These are phyloP conservation scores for Tritrichomonas musculus DNA, from an alignment of 208 protist genomes.

Conservation along the genomic window DNA sequence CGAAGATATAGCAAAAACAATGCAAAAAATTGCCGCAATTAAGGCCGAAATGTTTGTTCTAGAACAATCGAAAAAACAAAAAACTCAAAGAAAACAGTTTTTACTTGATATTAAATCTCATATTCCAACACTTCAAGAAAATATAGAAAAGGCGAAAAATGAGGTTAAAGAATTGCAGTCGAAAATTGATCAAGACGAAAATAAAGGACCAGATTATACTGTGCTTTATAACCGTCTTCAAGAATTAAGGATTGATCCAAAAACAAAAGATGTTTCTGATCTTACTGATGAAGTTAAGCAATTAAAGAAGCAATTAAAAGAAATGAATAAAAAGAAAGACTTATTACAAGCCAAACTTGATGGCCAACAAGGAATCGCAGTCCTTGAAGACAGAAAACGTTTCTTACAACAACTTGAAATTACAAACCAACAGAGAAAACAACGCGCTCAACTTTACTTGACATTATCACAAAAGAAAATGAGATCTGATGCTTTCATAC, in stretches of 20 bases:
- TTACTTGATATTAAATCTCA: not conserved
- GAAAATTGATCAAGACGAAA: not conserved
- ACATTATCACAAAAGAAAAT: not conserved
- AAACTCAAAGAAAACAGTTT: not conserved
- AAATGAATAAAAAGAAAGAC: not conserved
- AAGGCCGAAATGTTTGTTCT: not conserved
- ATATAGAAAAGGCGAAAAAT: not conserved
- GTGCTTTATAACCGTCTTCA: not conserved
- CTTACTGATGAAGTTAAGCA: not conserved
- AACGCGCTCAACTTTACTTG: not conserved
- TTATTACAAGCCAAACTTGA: not conserved
- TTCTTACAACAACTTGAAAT: not conserved
- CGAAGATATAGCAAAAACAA: not conserved
- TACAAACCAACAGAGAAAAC: not conserved
- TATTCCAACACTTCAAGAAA: not conserved
- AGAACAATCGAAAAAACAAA: not conserved
- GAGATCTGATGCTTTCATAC: not conserved
- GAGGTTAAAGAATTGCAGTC: not conserved
- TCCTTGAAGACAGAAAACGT: not conserved
- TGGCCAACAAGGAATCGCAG: not conserved
- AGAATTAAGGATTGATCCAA: not conserved
- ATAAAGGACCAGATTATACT: not conserved
- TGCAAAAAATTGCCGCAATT: not conserved
- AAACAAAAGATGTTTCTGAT: not conserved
- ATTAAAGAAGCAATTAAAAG: not conserved